phyloP scores from a whole-genome alignment of 1,284 basidiomycete species.

The Cutaneotrichosporon sp. region DNA sequence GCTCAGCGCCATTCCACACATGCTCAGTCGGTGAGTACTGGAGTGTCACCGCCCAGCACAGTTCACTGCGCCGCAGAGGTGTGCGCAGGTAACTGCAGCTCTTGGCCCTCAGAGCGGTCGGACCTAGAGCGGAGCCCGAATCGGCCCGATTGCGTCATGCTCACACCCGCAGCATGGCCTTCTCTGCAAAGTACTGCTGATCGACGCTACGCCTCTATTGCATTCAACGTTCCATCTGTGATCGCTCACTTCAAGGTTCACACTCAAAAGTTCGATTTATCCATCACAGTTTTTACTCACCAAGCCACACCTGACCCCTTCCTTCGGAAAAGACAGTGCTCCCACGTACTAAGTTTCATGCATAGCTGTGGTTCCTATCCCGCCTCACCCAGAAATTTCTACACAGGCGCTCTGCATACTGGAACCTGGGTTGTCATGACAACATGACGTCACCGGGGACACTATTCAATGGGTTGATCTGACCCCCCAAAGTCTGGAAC shows the following conservation, averaged over 20 bases:
- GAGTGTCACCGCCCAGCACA: conserved; percentile 14
- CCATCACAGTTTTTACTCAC: neutral
- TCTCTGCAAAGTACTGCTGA: neutral
- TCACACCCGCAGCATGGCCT: neutral
- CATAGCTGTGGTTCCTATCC: conserved; percentile 10
- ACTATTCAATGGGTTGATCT: neutral
- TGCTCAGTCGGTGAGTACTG: conserved; percentile 72
- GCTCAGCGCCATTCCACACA: conserved; percentile 87
- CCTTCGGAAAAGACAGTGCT: neutral
- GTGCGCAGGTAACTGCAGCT: neutral
- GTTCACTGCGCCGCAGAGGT: neutral
- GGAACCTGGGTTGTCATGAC: conserved; percentile 1
- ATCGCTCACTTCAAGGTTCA: neutral
- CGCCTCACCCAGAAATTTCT: neutral
- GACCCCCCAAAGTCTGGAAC: neutral
- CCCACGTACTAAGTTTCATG: conserved; percentile 7
- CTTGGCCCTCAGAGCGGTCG: neutral
- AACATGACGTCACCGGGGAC: conserved; percentile 1
- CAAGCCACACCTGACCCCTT: neutral
- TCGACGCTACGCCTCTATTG: neutral
- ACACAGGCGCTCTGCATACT: too few species aligned
- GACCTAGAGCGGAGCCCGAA: neutral
- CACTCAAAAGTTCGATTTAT: neutral
- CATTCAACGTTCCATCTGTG: neutral
- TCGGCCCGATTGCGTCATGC: neutral